These are phyloP conservation scores for Gnaphalium uliginosum DNA, from an alignment of 129 eudicot genomes.

Conservation along the genomic window DNA sequence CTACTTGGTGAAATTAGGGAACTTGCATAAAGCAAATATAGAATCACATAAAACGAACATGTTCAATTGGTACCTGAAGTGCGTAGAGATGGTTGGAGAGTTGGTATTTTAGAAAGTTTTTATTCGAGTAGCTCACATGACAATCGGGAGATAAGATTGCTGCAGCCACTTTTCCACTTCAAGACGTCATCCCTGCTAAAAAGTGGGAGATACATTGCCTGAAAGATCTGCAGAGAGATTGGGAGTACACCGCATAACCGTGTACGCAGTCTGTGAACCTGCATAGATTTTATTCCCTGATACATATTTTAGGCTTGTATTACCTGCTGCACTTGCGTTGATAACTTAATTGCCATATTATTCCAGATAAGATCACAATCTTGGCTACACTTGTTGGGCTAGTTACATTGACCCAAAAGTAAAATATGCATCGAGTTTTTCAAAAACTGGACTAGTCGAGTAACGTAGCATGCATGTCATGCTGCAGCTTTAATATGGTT, in stretches of 20 bases:
- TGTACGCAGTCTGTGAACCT: background rate
- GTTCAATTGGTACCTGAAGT: no score
- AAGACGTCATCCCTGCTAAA: background rate
- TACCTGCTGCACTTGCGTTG: background rate
- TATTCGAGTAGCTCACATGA: no score
- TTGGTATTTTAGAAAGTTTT: no score
- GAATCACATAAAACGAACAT: no score
- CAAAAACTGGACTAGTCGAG: background rate
- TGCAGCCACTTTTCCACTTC: background rate
- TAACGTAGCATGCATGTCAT: no score
- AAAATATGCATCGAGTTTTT: background rate
- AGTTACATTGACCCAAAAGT: background rate
- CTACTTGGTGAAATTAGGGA: no score
- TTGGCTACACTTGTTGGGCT: no score
- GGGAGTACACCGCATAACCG: background rate
- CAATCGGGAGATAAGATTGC: no score
- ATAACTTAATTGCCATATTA: background rate
- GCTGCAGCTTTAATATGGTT: background rate
- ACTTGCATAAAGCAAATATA: no score
- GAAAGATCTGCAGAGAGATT: background rate
- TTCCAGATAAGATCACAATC: background rate
- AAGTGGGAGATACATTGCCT: background rate
- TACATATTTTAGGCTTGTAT: background rate
- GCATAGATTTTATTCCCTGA: background rate
- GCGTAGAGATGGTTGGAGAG: no score